Conservation (phyloP, 805 yeast genomes). For the Yamadazyma tumulicola region DNA sequence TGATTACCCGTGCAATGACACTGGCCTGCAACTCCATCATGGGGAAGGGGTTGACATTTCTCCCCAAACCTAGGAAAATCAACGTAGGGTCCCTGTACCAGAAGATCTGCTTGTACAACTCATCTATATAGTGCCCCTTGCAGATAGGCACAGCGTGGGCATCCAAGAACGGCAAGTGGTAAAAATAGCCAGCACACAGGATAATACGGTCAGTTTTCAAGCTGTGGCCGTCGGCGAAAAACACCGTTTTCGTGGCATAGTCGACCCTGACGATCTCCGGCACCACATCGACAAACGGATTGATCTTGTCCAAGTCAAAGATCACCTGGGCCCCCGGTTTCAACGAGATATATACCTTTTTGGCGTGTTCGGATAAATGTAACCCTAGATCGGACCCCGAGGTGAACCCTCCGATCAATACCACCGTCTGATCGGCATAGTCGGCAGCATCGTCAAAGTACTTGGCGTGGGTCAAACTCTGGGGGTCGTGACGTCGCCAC, state of each 20-base stretch:
- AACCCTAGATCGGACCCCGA: conserved; percentile 72
- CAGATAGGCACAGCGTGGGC: conserved; percentile 16
- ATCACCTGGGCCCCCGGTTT: conserved; percentile 9
- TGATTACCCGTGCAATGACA: conserved; percentile 36
- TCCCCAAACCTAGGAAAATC: conserved; percentile 39
- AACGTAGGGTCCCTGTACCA: conserved; percentile 45
- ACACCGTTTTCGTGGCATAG: conserved; percentile 17
- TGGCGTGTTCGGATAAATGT: conserved; percentile 46
- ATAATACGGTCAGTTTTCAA: conserved; percentile 24
- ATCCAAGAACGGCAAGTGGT: conserved; percentile 34
- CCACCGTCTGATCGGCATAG: conserved; percentile 39
- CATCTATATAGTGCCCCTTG: conserved; percentile 14
- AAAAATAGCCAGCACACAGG: conserved; percentile 39
- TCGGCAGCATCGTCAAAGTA: conserved; percentile 22
- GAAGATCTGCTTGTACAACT: conserved; percentile 44
- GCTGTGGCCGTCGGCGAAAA: background rate
- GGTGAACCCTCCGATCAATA: conserved; percentile 75
- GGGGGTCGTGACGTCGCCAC: conserved; percentile 25
- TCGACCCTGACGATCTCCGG: conserved; percentile 25
- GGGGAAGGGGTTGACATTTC: conserved; percentile 49
- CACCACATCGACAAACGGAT: conserved; percentile 8
- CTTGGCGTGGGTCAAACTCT: conserved; percentile 30
- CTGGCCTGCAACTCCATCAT: conserved; percentile 48
- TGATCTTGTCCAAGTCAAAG: conserved; percentile 3
- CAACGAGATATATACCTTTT: conserved; percentile 21